Conservation (phyloP, 1,139 yeast genomes). For the Hansenula sp. region DNA sequence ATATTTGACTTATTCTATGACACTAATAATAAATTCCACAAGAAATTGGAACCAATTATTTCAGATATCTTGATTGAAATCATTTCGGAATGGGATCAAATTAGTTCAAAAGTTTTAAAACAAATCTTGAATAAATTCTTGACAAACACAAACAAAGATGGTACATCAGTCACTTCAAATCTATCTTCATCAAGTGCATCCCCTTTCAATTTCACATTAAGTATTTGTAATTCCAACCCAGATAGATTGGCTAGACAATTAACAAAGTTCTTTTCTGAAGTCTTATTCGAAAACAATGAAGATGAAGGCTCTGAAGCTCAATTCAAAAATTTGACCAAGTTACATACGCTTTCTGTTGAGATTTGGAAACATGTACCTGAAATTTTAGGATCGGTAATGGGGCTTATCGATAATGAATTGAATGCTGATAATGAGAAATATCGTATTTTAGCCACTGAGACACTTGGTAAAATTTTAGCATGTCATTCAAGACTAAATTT, state of each 20-base stretch:
- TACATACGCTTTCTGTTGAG: slow-evolving; percentile 61
- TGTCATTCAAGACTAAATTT: slow-evolving; percentile 51
- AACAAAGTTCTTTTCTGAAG: slow-evolving; percentile 78
- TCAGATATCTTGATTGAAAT: slow-evolving; percentile 71
- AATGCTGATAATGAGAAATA: slow-evolving; percentile 64
- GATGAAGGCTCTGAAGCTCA: slow-evolving; percentile 28
- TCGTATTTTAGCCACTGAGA: slow-evolving; percentile 65
- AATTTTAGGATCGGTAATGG: slow-evolving; percentile 66
- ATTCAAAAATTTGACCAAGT: slow-evolving; percentile 44
- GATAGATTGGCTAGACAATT: slow-evolving; percentile 76
- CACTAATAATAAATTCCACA: slow-evolving; percentile 34
- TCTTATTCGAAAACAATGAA: slow-evolving; percentile 45
- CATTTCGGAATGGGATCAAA: slow-evolving; percentile 65
- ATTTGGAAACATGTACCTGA: slow-evolving; percentile 82
- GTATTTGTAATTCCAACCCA: slow-evolving; percentile 64
- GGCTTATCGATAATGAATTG: slow-evolving; percentile 76
- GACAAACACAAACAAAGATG: slow-evolving; percentile 26
- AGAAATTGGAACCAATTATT: slow-evolving; percentile 51
- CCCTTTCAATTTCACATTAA: slow-evolving; percentile 63
- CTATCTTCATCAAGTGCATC: slow-evolving; percentile 36
- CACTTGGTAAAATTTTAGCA: slow-evolving; percentile 66
- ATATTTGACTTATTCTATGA: slow-evolving; percentile 64
- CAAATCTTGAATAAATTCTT: slow-evolving; percentile 46
- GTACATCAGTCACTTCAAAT: slow-evolving; percentile 26
- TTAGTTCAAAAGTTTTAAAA: slow-evolving; percentile 63